Base-by-base conservation (phyloP, 2,329 filamentous ascomycete species). In the Orbilia ellipsospora region DNA sequence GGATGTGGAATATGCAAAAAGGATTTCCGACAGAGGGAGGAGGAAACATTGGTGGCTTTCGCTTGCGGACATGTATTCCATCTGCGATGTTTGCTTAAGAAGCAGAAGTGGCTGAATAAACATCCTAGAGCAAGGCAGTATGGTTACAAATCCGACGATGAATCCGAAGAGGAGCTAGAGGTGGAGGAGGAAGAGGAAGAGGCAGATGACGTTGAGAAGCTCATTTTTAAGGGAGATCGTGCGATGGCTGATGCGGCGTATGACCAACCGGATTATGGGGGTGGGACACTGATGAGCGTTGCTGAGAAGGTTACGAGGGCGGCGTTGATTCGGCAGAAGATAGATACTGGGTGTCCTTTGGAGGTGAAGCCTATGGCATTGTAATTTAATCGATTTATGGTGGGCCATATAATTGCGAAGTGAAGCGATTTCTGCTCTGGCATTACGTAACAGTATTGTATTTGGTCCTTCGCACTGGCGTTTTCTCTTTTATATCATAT, bases 291-390 rank as follows among this genome's bases (percentile, higher is more conserved):
- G 4, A 75, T 75, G 70, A 92, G 90, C 63, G 89, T 98, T 5
- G 92, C 92, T 0, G 88, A 90, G 31, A 97, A 97, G 83, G 93
- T 97, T 28, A 95, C 92, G 77, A 92, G 93, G 81, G 93, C 94
- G 45, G 87, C 93, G 77, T 81, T 97, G 65, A 83, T 97, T 73
- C 87, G 89, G 78, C 91, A 94, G 79, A 88, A 88, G 75, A 86
- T 94, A 42, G 84, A 85, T 54, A 86, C 85, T 7, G 90, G 90
- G 0, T 92, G 90, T 82, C 88, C 89, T 0, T 83, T 90, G 65
- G 78, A 79, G 50, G 81, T 80, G 77, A 81, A 80, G 61, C 72
- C 64, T 4, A 64, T 69, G 72, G 45, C 63, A 55, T 59, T 75
- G 36, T 69, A n/a, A n/a, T n/a, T n/a, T n/a, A n/a, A n/a, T n/a